phyloP scores from a whole-genome alignment of 129 eudicot species.

The Lonicera japonica region DNA sequence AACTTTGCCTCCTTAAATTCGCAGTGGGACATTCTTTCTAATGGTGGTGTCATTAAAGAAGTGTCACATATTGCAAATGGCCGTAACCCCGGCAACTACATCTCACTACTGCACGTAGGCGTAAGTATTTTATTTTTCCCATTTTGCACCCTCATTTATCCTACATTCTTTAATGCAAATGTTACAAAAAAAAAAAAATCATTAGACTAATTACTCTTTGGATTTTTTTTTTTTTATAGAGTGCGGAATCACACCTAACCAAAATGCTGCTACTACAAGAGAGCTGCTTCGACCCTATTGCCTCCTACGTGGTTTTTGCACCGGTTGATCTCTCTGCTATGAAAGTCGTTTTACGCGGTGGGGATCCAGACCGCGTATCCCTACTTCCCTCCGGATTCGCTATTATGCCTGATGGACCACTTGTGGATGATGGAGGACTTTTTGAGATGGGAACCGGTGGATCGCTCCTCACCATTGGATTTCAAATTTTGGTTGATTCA shows the following conservation, averaged over 20 bases:
- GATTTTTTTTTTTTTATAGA: constrained; percentile 29
- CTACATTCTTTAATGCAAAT: not conserved
- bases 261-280: constrained; percentile 96
- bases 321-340: constrained; percentile 82
- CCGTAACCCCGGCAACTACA: constrained; percentile 88
- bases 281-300: constrained; percentile 75
- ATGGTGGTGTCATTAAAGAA: constrained; percentile 92
- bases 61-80: constrained; percentile 97
- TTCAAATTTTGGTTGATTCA: constrained; percentile 75
- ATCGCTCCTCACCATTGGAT: constrained; percentile 62
- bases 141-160: not conserved
- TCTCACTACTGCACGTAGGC: constrained; percentile 76
- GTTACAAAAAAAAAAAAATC: no score
- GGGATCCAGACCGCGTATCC: constrained; percentile 88
- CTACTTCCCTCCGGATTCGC: constrained; percentile 92
- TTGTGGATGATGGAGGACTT: constrained; percentile 23
- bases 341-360: constrained; percentile 82
- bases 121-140: constrained; percentile 30
- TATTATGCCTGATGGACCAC: constrained; percentile 89
- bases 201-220: no score
- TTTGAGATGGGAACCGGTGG: constrained; percentile 69
- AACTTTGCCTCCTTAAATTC: not conserved
- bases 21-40: constrained; percentile 96
- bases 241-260: constrained; percentile 83
- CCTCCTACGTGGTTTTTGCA: constrained; percentile 84